Evolutionary conservation across 2,329 filamentous ascomycete genomes (phyloP).

Genomic region (Ampelomyces quisqualis): DNA sequence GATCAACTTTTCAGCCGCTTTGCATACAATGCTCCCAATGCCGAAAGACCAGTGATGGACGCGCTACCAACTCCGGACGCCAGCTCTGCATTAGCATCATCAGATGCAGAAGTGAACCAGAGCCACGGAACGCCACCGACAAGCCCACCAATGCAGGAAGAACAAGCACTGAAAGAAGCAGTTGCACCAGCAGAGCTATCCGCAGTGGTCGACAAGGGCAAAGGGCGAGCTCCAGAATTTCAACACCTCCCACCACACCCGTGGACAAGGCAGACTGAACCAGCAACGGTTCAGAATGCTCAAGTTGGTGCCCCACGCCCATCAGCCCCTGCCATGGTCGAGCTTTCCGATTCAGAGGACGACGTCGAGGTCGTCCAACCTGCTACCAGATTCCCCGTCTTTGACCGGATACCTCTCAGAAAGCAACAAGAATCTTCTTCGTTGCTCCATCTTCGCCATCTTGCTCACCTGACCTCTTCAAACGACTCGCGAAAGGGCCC

Average conservation of each 20-base stretch:
- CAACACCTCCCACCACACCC: slow-evolving; percentile 36
- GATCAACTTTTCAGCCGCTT: slow-evolving; percentile 80
- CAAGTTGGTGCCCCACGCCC: slow-evolving; percentile 9
- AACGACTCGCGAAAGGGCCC: slow-evolving; percentile 50
- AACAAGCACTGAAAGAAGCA: slow-evolving; percentile 2
- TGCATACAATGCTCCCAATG: slow-evolving; percentile 61
- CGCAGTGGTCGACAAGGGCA: slow-evolving; percentile 57
- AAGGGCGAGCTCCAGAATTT: slow-evolving; percentile 57
- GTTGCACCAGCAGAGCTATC: slow-evolving; percentile 8
- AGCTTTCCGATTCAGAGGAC: slow-evolving; percentile 57
- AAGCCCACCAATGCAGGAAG: slow-evolving; percentile 42
- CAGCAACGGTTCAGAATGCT: slow-evolving; percentile 17
- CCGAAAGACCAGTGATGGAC: slow-evolving; percentile 7
- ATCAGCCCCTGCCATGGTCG: slow-evolving; percentile 22
- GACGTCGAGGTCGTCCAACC: slow-evolving; percentile 63
- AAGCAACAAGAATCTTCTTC: slow-evolving; percentile 64
- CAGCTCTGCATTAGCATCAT: slow-evolving; percentile 57
- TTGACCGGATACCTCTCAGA: slow-evolving; percentile 66
- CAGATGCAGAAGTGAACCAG: slow-evolving; percentile 56
- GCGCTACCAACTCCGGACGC: slow-evolving; percentile 34
- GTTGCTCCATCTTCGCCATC: slow-evolving; percentile 67
- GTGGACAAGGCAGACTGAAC: slow-evolving; percentile 15
- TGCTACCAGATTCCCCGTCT: slow-evolving; percentile 53
- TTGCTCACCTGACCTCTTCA: slow-evolving; percentile 68
- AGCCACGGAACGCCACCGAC: slow-evolving; percentile 47